Evolutionary conservation across 257 asterid species (phyloP), one percentile per base, ranked within the genome.

Genomic region (Petunia axillaris): DNA sequence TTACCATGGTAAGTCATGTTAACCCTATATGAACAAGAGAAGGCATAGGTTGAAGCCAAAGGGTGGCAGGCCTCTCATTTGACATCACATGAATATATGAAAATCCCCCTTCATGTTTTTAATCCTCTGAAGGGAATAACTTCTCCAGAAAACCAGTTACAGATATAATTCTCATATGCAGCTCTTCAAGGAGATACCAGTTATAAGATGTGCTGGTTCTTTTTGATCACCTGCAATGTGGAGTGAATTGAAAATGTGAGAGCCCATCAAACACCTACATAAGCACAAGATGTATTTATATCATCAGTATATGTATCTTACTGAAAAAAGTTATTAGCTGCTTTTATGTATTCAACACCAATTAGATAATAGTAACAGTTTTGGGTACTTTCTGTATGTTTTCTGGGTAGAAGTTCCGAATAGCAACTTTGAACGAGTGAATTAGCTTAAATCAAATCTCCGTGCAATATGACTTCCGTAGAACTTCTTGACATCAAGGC

Each of bases 181-280:
- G 88, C 80, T 88, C 81, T 85, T 90, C 89, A 87, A 89, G 90
- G 84, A 87, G 85, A 88, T 82, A 83, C 85, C 83, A 90, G 85
- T 25, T 25, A 25, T 25, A 85, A 82, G 78, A 84, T 81, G 74
- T 80, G 79, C 54, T 60, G 88, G 88, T 88, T 91, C 90, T 91
- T 86, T 90, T 91, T 89, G 91, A 90, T 76, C 87, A 76, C 83
- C 82, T 89, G 95, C 93, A 85, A 75, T 64, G 70, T 64, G 43
- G 38, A 43, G 35, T 13, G 43, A 57, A 62, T 16, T 36, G 6
- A 59, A 59, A 13, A 59, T 59, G 64, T 59, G 35, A 59, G 25
- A 13, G 64, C 15, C 25, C 35, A 16, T 13, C 36, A 59, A 1
- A 36, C 38, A 4, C 70, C 3, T 16, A 16, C 70, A 25, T 25